A percentile compares a stretch with the other conserved stretches of the same genome.
These are phyloP conservation scores for Bryoglossum gracile DNA, from an alignment of 495 filamentous ascomycete genomes.

Conservation along the genomic window DNA sequence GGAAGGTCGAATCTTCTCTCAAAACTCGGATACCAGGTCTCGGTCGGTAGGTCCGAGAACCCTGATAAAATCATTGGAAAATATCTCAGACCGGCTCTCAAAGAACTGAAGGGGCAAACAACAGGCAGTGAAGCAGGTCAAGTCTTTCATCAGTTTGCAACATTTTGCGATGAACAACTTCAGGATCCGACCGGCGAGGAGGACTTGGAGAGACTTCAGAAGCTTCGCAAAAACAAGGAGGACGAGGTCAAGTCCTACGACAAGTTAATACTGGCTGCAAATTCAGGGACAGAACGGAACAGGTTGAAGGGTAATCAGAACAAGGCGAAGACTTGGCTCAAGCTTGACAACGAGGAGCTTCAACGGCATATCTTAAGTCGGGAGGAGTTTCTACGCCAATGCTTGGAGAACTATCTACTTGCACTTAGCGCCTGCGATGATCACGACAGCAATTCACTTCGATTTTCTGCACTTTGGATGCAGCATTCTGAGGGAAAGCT, in stretches of 20 bases:
- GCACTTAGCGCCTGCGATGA: constrained; percentile 75
- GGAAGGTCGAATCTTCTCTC: constrained; percentile 77
- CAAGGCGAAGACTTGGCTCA: constrained; percentile 82
- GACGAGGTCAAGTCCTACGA: constrained; percentile 65
- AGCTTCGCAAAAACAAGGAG: constrained; percentile 71
- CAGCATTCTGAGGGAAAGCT: constrained; percentile 64
- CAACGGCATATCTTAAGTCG: constrained; percentile 66
- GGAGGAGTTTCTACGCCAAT: constrained; percentile 73
- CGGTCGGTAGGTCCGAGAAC: constrained; percentile 87
- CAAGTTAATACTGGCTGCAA: constrained; percentile 43
- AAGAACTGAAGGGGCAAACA: constrained; percentile 61
- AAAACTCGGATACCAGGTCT: constrained; percentile 79
- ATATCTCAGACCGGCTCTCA: constrained; percentile 76
- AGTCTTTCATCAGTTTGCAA: constrained; percentile 90
- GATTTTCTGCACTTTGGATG: constrained; percentile 94
- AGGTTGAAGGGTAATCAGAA: constrained; percentile 34
- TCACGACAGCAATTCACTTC: constrained; percentile 80
- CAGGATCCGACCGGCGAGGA: constrained; percentile 76
- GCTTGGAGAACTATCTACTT: constrained; percentile 91
- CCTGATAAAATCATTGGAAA: constrained; percentile 80
- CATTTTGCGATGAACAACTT: constrained; percentile 89
- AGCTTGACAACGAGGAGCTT: constrained; percentile 81
- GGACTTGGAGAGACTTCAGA: constrained; percentile 75
- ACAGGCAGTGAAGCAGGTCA: constrained; percentile 71
- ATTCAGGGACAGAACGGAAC: constrained; percentile 43